A percentile compares a stretch with the other conserved stretches of the same genome.
Conservation (phyloP, 805 yeast genomes). For the Saccharomycopsis malanga region DNA sequence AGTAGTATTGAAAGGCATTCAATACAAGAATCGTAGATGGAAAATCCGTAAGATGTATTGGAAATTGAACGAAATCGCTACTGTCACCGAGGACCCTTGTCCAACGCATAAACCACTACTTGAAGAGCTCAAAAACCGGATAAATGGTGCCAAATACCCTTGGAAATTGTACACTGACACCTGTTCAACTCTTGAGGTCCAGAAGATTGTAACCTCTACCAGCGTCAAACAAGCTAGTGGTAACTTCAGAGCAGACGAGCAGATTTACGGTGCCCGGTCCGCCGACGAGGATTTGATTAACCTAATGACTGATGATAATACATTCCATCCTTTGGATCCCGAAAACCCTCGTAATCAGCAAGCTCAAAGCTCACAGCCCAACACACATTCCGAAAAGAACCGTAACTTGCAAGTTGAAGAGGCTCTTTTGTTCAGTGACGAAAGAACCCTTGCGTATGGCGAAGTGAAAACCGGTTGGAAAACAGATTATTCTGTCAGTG, state of each 20-base stretch:
- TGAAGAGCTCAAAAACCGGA: constrained; percentile 5
- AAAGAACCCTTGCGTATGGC: constrained; percentile 2
- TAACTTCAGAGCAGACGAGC: background rate
- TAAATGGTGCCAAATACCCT: constrained; percentile 3
- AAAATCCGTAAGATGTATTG: background rate
- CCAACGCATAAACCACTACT: background rate
- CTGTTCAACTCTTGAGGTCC: constrained; percentile 8
- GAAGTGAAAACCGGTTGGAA: constrained; percentile 15
- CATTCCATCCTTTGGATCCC: constrained; percentile 13
- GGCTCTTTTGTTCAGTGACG: constrained; percentile 4
- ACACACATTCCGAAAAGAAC: background rate
- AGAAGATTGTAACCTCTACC: background rate
- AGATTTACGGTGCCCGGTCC: constrained; percentile 1
- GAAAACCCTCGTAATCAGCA: constrained; percentile 6
- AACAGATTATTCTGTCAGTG: constrained; percentile 1
- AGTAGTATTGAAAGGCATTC: constrained; percentile 2
- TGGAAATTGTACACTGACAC: constrained; percentile 7
- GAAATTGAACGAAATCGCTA: constrained; percentile 4
- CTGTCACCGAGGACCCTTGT: constrained; percentile 9
- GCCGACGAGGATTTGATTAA: constrained; percentile 6
- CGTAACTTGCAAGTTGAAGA: background rate
- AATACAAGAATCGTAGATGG: constrained; percentile 3
- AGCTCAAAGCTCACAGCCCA: background rate
- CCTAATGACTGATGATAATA: background rate
- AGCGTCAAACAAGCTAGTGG: background rate